Percentiles rank a stretch among this genome's conserved stretches.
Evolutionary conservation across 805 yeast species (phyloP).

Genomic region (Kazachstania psychrophila): DNA sequence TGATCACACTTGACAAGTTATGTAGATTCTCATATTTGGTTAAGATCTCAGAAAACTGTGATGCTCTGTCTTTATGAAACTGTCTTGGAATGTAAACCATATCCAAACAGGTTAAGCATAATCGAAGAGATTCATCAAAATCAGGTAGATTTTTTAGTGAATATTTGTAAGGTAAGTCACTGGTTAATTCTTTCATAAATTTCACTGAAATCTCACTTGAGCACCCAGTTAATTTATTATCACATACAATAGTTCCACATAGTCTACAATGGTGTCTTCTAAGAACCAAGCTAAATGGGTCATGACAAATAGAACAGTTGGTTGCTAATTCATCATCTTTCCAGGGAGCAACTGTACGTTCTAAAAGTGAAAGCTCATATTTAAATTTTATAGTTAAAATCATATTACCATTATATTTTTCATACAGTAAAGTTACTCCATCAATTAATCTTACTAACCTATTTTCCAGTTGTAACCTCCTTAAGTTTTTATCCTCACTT

Average conservation of each 20-base stretch:
- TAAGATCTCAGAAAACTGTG: conserved; percentile 32
- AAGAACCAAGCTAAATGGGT: conserved; percentile 44
- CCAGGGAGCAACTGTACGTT: conserved; percentile 54
- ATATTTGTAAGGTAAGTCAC: conserved; percentile 18
- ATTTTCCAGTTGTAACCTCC: conserved; percentile 50
- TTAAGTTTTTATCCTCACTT: conserved; percentile 42
- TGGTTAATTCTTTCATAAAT: conserved; percentile 17
- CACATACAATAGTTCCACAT: conserved; percentile 81
- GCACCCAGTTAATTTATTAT: conserved; percentile 50
- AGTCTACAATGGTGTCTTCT: conserved; percentile 88
- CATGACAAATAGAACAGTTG: conserved; percentile 57
- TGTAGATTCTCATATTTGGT: conserved; percentile 35
- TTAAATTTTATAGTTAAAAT: conserved; percentile 19
- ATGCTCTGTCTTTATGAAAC: conserved; percentile 33
- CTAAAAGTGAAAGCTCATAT: conserved; percentile 33
- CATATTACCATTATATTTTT: conserved; percentile 15
- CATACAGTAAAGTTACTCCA: conserved; percentile 22
- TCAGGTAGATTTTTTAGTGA: conserved; percentile 13
- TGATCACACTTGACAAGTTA: conserved; percentile 32
- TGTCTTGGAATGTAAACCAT: conserved; percentile 48
- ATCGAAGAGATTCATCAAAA: conserved; percentile 35
- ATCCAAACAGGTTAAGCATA: conserved; percentile 65
- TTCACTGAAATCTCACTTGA: conserved; percentile 59
- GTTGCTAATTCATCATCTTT: conserved; percentile 39
- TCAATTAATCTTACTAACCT: conserved; percentile 42